Conservation (phyloP, 345 rosid genomes). For the Bruguiera sexangula region DNA sequence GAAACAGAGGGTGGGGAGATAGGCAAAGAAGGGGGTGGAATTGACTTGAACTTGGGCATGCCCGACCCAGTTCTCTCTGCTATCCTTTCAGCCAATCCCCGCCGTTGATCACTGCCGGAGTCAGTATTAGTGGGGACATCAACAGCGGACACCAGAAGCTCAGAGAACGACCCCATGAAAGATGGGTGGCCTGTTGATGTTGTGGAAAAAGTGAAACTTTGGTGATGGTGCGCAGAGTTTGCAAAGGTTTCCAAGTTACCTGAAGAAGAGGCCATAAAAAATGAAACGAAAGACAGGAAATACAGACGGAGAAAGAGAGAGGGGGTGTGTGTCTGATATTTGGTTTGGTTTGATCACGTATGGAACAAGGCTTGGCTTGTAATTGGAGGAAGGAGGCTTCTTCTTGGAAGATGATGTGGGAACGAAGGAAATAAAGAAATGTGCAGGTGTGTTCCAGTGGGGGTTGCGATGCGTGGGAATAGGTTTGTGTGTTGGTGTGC, state of each 20-base stretch:
- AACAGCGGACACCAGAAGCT: constrained; percentile 44
- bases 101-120: neutral
- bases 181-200: constrained; percentile 2
- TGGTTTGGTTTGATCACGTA: constrained; percentile 1
- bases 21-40: constrained; percentile 74
- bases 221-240: constrained; percentile 20
- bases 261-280: constrained; percentile 40
- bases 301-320: neutral
- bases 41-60: constrained; percentile 81
- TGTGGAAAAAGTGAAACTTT: constrained; percentile 29
- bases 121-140: constrained; percentile 12
- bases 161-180: constrained; percentile 52
- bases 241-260: constrained; percentile 39
- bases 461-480: neutral
- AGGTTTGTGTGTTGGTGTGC: too few relatives aligned
- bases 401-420: neutral
- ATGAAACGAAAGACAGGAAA: neutral
- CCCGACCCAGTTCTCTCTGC: constrained; percentile 61
- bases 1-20: constrained; percentile 68
- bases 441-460: neutral
- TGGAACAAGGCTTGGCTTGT: constrained; percentile 2
- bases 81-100: constrained; percentile 41
- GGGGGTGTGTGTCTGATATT: neutral
- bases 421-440: too few relatives aligned
- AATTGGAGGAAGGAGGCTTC: neutral